Percentiles rank a stretch among this genome's conserved stretches.
Evolutionary conservation across 495 filamentous ascomycete species (phyloP).

Genomic region (Chlorociboria aeruginascens): DNA sequence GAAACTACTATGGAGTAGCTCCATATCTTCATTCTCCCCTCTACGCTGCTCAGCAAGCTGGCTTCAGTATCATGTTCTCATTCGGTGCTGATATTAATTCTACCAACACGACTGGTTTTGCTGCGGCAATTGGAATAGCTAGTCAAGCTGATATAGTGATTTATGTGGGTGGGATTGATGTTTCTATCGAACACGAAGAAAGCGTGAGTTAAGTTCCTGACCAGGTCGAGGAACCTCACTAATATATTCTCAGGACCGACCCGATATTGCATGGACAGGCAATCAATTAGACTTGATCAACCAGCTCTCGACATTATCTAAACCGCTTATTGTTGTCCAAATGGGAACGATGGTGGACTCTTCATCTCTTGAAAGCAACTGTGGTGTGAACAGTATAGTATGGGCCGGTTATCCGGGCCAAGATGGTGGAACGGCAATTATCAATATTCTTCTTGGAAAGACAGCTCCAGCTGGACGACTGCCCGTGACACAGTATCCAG

Average conservation of each 20-base stretch:
- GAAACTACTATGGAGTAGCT: conserved; percentile 45
- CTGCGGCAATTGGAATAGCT: conserved; percentile 34
- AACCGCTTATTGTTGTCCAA: conserved; percentile 45
- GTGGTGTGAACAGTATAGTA: conserved; percentile 50
- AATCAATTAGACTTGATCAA: conserved; percentile 43
- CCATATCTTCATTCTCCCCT: conserved; percentile 44
- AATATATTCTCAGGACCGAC: conserved; percentile 30
- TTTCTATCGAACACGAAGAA: conserved; percentile 40
- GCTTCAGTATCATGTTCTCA: conserved; percentile 37
- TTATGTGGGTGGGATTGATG: conserved; percentile 47
- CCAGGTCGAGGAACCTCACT: neutral
- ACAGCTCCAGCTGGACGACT: conserved; percentile 45
- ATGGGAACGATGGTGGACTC: conserved; percentile 35
- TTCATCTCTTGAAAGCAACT: conserved; percentile 32
- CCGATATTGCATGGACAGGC: conserved; percentile 44
- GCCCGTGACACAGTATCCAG: conserved; percentile 46
- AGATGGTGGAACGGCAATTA: conserved; percentile 43
- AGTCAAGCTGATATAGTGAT: conserved; percentile 41
- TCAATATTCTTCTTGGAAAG: conserved; percentile 34
- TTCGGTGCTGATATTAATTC: conserved; percentile 30
- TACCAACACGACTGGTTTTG: conserved; percentile 27
- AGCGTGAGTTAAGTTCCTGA: neutral
- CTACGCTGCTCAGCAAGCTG: conserved; percentile 32
- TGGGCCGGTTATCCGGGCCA: conserved; percentile 50
- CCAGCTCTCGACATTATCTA: conserved; percentile 34